phyloP scores from a whole-genome alignment of 1,284 basidiomycete genomes.

The Sporisorium iseilematis-ciliati region DNA sequence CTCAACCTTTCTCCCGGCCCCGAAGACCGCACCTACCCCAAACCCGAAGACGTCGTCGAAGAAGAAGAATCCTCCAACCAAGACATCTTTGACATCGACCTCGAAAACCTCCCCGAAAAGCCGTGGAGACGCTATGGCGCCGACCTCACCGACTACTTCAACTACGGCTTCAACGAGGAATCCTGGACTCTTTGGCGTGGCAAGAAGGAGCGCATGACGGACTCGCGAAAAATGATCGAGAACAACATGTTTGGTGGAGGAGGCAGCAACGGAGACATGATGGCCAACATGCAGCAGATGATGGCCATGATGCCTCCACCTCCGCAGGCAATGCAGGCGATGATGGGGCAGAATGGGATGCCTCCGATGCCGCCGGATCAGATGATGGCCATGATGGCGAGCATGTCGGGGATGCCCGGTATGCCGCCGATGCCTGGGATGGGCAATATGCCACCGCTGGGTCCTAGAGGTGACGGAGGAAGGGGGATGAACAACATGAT shows the following conservation, averaged over 20 bases:
- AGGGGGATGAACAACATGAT: constrained; percentile 39
- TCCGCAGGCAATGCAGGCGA: constrained; percentile 56
- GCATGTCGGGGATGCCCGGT: constrained; percentile 43
- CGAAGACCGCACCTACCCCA: constrained; percentile 63
- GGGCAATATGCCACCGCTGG: constrained; percentile 35
- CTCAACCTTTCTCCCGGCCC: constrained; percentile 53
- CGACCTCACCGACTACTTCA: constrained; percentile 97
- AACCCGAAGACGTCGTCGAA: constrained; percentile 64
- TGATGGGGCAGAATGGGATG: constrained; percentile 59
- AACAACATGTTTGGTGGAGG: constrained; percentile 23
- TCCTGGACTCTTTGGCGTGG: constrained; percentile 93
- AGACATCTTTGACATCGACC: constrained; percentile 85
- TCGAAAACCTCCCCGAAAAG: constrained; percentile 81
- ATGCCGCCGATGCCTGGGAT: constrained; percentile 45
- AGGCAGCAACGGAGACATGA: constrained; percentile 23
- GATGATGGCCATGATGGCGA: constrained; percentile 65
- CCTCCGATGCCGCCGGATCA: constrained; percentile 56
- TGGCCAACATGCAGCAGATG: constrained; percentile 46
- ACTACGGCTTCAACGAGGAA: constrained; percentile 98
- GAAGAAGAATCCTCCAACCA: constrained; percentile 67
- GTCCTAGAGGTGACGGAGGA: neutral
- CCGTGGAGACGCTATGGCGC: constrained; percentile 93
- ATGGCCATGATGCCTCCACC: constrained; percentile 53
- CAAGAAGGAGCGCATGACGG: constrained; percentile 83
- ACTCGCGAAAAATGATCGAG: constrained; percentile 76